Percentiles rank a stretch among this genome's conserved stretches.
Evolutionary conservation across 2,329 filamentous ascomycete species (phyloP).

Genomic region (Claviceps digitariae): DNA sequence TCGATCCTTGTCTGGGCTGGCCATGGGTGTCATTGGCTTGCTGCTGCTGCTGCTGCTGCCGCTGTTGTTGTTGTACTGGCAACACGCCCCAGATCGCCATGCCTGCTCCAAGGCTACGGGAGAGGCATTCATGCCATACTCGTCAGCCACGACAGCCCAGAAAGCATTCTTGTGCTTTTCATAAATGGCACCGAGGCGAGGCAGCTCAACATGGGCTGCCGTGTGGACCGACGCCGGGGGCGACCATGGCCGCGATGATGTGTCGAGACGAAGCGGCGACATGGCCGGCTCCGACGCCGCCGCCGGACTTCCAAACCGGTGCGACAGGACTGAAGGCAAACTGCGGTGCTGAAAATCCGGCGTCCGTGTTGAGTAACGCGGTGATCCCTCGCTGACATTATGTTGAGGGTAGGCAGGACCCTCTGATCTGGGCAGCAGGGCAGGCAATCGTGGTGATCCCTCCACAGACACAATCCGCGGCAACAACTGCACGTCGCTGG

Average conservation of each 20-base stretch:
- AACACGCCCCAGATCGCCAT: slow-evolving; percentile 41
- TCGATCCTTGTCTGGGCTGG: slow-evolving; percentile 34
- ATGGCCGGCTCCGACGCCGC: slow-evolving; percentile 22
- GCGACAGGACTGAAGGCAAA: slow-evolving; percentile 26
- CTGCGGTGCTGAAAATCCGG: slow-evolving; percentile 32
- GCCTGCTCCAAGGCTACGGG: slow-evolving; percentile 54
- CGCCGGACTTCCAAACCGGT: slow-evolving; percentile 14
- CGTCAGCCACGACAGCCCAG: slow-evolving; percentile 57
- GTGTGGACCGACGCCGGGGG: slow-evolving; percentile 19
- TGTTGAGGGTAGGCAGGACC: slow-evolving; percentile 30
- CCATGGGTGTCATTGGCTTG: slow-evolving; percentile 39
- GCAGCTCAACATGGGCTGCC: slow-evolving; percentile 42
- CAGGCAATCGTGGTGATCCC: slow-evolving; percentile 38
- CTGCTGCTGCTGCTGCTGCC: slow-evolving; percentile 16
- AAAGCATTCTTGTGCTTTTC: slow-evolving; percentile 55
- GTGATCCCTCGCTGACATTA: slow-evolving; percentile 19
- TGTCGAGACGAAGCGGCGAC: slow-evolving; percentile 46
- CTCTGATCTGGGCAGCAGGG: slow-evolving; percentile 53
- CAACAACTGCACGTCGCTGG: slow-evolving; percentile 35
- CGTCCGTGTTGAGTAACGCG: slow-evolving; percentile 27
- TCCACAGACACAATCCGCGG: slow-evolving; percentile 35
- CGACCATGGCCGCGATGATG: slow-evolving; percentile 32
- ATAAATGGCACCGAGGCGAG: slow-evolving; percentile 57
- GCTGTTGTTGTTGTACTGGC: slow-evolving; percentile 24
- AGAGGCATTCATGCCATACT: slow-evolving; percentile 53